These are phyloP conservation scores for Podaxis carcinomalis DNA, from an alignment of 768 basidiomycete species.

Conservation along the genomic window DNA sequence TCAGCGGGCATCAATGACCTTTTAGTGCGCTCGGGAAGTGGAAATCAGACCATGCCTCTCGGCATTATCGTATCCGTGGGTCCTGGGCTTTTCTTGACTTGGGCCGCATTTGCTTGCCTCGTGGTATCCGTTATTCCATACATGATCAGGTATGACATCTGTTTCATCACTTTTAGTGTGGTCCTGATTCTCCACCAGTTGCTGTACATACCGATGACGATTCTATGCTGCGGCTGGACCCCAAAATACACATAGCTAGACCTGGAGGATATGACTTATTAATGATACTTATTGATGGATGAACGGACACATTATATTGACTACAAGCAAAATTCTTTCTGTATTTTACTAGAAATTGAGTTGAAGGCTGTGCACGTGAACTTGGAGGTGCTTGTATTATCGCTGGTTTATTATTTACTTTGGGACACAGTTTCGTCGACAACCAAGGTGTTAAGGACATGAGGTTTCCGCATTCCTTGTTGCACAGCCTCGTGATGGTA, in stretches of 20 bases:
- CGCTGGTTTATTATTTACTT: background rate
- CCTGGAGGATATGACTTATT: slow-evolving; percentile 6
- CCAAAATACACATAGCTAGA: slow-evolving; percentile 7
- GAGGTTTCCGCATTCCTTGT: background rate
- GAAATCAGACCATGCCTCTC: slow-evolving; percentile 33
- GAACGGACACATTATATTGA: background rate
- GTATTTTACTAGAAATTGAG: background rate
- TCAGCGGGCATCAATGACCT: slow-evolving; percentile 53
- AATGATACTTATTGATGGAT: slow-evolving; percentile 10
- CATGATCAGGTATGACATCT: slow-evolving; percentile 55
- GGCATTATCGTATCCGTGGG: slow-evolving; percentile 66
- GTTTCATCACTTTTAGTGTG: background rate
- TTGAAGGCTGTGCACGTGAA: background rate
- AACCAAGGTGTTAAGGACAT: too few species aligned
- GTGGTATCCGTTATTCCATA: slow-evolving; percentile 67
- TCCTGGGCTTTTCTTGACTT: slow-evolving; percentile 58
- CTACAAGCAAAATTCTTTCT: background rate
- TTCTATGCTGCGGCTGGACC: slow-evolving; percentile 24
- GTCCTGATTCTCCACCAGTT: slow-evolving; percentile 35
- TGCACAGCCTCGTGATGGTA: background rate
- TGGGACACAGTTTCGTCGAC: background rate
- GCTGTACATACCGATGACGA: slow-evolving; percentile 72
- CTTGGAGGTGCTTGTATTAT: background rate
- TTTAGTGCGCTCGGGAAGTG: slow-evolving; percentile 28
- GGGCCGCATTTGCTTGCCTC: slow-evolving; percentile 72